These are phyloP conservation scores for Trypethelium eluteriae DNA, from an alignment of 495 filamentous ascomycete genomes.

Conservation along the genomic window DNA sequence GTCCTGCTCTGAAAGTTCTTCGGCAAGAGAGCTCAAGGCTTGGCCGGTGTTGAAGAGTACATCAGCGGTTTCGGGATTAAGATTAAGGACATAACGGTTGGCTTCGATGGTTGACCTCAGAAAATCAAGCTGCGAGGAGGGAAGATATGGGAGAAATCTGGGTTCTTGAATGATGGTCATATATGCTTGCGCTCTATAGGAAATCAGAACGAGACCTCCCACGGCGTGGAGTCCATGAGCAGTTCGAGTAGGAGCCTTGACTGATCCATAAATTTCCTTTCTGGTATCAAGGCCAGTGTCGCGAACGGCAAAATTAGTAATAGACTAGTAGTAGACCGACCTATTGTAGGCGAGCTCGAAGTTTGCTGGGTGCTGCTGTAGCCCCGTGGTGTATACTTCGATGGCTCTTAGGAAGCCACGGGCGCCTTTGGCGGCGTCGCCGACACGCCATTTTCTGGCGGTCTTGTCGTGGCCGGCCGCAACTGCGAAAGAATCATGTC, in stretches of 20 bases:
- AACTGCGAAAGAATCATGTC: conserved; percentile 44
- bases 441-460: conserved; percentile 66
- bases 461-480: conserved; percentile 62
- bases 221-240: background rate
- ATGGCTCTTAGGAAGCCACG: conserved; percentile 63
- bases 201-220: conserved; percentile 11
- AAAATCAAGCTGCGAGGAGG: conserved; percentile 43
- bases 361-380: conserved; percentile 47
- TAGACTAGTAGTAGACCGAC: conserved; percentile 33
- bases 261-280: no score
- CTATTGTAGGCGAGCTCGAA: conserved; percentile 73
- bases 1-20: conserved; percentile 46
- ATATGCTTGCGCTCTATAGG: conserved; percentile 48
- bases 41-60: conserved; percentile 62
- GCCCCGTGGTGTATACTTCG: conserved; percentile 53
- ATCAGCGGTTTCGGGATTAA: conserved; percentile 57
- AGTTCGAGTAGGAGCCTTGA: background rate
- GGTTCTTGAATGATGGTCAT: conserved; percentile 58
- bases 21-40: conserved; percentile 57
- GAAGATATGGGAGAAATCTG: conserved; percentile 48
- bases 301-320: background rate
- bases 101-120: conserved; percentile 52
- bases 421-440: conserved; percentile 59
- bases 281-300: no score
- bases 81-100: conserved; percentile 49